These are phyloP conservation scores for Colletotrichum simmondsii DNA, from an alignment of 2,329 filamentous ascomycete species.

Conservation along the genomic window DNA sequence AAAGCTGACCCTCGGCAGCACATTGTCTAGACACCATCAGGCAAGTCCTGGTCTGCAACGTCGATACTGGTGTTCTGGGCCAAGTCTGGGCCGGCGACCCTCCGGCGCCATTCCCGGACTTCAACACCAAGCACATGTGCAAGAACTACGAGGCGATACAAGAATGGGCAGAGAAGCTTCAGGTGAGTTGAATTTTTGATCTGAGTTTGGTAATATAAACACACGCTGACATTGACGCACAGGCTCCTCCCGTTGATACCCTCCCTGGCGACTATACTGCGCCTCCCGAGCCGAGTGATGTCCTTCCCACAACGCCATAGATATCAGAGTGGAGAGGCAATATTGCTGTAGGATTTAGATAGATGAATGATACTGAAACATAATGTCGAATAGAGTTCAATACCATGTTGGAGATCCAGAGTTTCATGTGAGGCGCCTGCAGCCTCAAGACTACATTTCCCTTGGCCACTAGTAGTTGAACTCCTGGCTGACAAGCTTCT, in stretches of 20 bases:
- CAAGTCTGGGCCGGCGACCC: slow-evolving; percentile 67
- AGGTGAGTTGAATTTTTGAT: slow-evolving; percentile 44
- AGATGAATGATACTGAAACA: not conserved
- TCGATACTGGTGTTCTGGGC: slow-evolving; percentile 69
- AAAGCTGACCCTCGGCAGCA: slow-evolving; percentile 42
- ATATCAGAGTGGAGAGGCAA: no score
- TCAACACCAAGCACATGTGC: slow-evolving; percentile 70
- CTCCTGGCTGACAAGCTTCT: slow-evolving; percentile 45
- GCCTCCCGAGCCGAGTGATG: slow-evolving; percentile 6
- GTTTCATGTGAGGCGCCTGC: no score
- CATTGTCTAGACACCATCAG: slow-evolving; percentile 72
- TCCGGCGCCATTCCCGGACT: slow-evolving; percentile 67
- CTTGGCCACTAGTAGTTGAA: slow-evolving; percentile 39
- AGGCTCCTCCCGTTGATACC: slow-evolving; percentile 22
- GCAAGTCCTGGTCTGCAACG: slow-evolving; percentile 72
- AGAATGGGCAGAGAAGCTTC: slow-evolving; percentile 64
- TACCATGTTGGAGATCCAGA: not conserved
- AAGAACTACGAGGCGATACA: slow-evolving; percentile 65
- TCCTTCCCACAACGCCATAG: slow-evolving; percentile 17
- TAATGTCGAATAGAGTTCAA: not conserved
- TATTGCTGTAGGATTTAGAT: no score
- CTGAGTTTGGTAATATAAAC: no score
- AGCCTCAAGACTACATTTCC: no score
- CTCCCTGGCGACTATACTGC: slow-evolving; percentile 18
- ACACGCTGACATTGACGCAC: not conserved